phyloP scores from a whole-genome alignment of 164 flowering plant species.

The Buxus sempervirens region DNA sequence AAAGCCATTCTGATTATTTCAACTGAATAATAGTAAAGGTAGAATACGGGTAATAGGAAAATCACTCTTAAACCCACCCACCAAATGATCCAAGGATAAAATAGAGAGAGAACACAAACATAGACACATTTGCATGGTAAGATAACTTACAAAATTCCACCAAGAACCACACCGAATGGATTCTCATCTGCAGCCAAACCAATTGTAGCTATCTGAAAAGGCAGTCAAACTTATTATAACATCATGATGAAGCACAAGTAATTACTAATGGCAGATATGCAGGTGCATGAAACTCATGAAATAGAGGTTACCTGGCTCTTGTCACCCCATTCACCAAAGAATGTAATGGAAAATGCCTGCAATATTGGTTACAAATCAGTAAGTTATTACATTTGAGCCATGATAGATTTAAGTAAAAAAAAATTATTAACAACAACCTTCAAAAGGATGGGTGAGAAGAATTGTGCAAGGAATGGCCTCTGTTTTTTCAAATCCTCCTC shows the following conservation, averaged over 20 bases:
- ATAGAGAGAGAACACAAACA: no score
- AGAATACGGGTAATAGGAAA: no score
- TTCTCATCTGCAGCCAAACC: slow-evolving; percentile 98
- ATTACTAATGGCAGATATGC: neutral
- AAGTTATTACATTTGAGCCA: neutral
- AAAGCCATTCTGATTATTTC: no score
- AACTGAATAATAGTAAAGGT: no score
- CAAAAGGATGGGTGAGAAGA: slow-evolving; percentile 90
- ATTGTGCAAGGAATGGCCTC: slow-evolving; percentile 59
- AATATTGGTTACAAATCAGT: slow-evolving; percentile 7
- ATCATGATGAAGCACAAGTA: slow-evolving; percentile 1
- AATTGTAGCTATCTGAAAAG: slow-evolving; percentile 86
- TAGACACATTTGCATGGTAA: no score
- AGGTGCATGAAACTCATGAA: neutral
- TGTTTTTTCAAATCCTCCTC: slow-evolving; percentile 80
- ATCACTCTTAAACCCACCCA: no score
- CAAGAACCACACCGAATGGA: slow-evolving; percentile 95
- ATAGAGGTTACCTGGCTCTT: slow-evolving; percentile 82
- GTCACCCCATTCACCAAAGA: slow-evolving; percentile 99
- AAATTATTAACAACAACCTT: slow-evolving; percentile 44
- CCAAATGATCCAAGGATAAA: no score
- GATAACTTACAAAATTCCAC: slow-evolving; percentile 81
- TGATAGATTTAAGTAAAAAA: neutral
- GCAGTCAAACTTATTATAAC: slow-evolving; percentile 10
- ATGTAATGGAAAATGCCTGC: slow-evolving; percentile 96